Evolutionary conservation across 495 filamentous ascomycete genomes (phyloP), one percentile per base, ranked within the genome.

Genomic region (Ascodesmis nigricans): DNA sequence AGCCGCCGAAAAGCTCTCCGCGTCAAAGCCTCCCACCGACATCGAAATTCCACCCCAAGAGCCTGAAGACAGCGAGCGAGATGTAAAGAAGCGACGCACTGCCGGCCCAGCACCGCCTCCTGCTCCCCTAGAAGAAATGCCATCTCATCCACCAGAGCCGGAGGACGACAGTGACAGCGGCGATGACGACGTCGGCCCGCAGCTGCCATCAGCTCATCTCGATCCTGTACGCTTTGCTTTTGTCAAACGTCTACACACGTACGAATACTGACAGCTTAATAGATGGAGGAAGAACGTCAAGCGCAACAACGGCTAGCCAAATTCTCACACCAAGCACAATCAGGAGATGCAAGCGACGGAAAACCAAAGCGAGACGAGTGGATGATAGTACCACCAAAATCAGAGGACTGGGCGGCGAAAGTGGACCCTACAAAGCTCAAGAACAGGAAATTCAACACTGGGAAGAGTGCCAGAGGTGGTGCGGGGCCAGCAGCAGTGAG

Each of bases 381-480:
- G 87, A 97, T 97, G 87, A 62, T 84, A 19, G 67, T 74, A 4
- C 87, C 84, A 0, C 87, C 87, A 0, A 67, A 66, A 3, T 55
- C 63, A 17, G 59, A 63, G 20, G 69, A 69, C 44, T 66, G 64
- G 55, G 58, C 66, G 16, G 59, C 66, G 4, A 71, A 73, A 25
- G 69, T 76, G 33, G 84, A 93, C 53, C 81, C 87, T 1, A 87
- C 82, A 2, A 78, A 80, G 39, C 57, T 83, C 20, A 69, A 72
- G 34, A 73, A 67, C 49, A 75, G 83, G 25, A 81, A 80, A 46
- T 97, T 97, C 59, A 71, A 74, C 34, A 73, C 68, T 2, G 74
- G 79, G 1, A 76, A 71, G 43, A 64, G 63, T 2, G 61, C 63
- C 4, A 64, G 63, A 29, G 52, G 52, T 20, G 41, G 50, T 26